Evolutionary conservation across 2,329 filamentous ascomycete genomes (phyloP).

Genomic region (Colletotrichum spinosum): DNA sequence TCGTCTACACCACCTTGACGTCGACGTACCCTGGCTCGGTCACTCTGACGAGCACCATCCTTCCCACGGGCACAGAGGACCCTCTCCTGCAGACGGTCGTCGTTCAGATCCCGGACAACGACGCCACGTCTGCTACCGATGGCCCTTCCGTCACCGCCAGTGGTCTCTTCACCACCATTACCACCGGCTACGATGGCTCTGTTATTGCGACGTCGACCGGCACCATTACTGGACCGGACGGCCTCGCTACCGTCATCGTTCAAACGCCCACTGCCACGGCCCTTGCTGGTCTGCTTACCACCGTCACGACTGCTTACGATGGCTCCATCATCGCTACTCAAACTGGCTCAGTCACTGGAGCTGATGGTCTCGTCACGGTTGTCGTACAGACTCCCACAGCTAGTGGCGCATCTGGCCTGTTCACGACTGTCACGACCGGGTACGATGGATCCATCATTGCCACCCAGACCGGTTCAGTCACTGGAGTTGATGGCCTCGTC

Average conservation of each 20-base stretch:
- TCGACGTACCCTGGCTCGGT: neutral
- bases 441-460: conserved; percentile 8
- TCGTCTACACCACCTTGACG: neutral
- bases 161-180: conserved; percentile 6
- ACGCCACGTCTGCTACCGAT: neutral
- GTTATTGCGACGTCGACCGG: neutral
- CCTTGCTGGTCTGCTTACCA: too few relatives aligned
- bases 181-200: conserved; percentile 21
- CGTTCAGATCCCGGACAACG: neutral
- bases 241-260: neutral
- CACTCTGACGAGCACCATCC: neutral
- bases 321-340: neutral
- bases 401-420: neutral
- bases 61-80: neutral
- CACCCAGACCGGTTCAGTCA: neutral
- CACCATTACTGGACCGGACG: neutral
- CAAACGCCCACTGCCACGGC: conserved; percentile 1
- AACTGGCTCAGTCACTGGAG: neutral
- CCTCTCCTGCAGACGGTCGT: neutral
- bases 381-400: neutral
- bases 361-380: neutral
- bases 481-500: neutral
- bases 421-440: conserved; percentile 8
- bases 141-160: neutral
- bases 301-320: neutral